Base-by-base conservation (phyloP, 768 basidiomycete species). In the Lactifluus piperatus region DNA sequence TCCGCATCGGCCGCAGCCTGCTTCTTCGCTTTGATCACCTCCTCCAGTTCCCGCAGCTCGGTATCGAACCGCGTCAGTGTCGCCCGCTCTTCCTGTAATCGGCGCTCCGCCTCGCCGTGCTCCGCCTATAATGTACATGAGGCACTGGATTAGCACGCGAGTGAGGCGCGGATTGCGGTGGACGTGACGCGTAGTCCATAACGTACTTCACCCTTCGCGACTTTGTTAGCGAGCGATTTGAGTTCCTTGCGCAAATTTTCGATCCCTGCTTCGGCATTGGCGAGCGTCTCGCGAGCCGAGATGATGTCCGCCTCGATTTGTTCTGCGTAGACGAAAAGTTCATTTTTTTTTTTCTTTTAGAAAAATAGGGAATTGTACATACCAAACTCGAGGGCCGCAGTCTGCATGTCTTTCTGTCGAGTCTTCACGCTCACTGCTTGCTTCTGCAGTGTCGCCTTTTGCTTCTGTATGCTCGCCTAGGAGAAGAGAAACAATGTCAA, bases 351-450 rank as follows among this genome's bases (percentile, higher is more conserved):
- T n/a, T n/a, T n/a, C n/a, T n/a, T n/a, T n/a, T n/a, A 22, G 14
- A 57, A 10, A 24, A 44, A 8, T 20, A 24, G 29, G 7, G 37
- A 41, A 24, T 27, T 39, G 18, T 4, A 68, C 84, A 45, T 63
- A 95, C 94, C 88, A n/a, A 92, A 75, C 68, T 98, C 95, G 8
- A 98, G 80, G 30, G 78, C 78, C 1, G 86, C 87, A 0, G 92
- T 91, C 68, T 97, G 94, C 24, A 88, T 77, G 58, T 94, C 93
- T 74, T 90, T 93, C 68, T 97, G 93, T 63, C 86, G 81, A 9
- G 82, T 82, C 75, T 97, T 98, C 61, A 97, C 82, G 7, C 77
- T 74, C 3, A 87, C 84, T 2, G 86, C 78, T 69, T 94, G 85
- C 72, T 90, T 92, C 67, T 90, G 86, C 14, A 94, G 73, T 0